Base-by-base conservation (phyloP, 176 grass and related monocot genomes). In the Oryza australiensis region DNA sequence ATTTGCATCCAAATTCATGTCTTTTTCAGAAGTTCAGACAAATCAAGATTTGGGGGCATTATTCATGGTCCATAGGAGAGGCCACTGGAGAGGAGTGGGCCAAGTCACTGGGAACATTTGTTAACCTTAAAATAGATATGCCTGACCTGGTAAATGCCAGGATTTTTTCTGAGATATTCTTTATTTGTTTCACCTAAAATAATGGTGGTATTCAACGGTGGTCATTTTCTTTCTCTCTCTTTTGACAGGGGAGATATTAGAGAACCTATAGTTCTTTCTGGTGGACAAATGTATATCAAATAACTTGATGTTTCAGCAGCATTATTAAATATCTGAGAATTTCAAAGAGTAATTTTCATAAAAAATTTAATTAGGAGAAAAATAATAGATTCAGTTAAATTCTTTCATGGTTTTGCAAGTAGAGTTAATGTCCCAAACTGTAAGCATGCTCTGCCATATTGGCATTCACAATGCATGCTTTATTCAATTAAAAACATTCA, bases 81-180 rank as follows among this genome's bases (percentile, higher is more conserved):
- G 72, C 40, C 66, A 73, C 62, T 77, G 72, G 67, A 57, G 35
- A 77, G 2, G 73, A 77, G 66, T 62, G 57, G 66, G 73, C 78
- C 66, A 78, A 23, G 83, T 77, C 12, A 27, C 35, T 26, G n/a
- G 68, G 62, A 28, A 70, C 29, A 42, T 66, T 72, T 77, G 4
- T n/a, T 22, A 18, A 5, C 66, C 86, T 72, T 30, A 29, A 88
- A 84, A 84, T 84, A 88, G 80, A 45, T 68, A 55, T 64, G 67
- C 32, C 11, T 72, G 69, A 43, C 41, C 62, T 0, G 16, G 79
- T 45, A 45, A 43, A 32, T 27, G 1, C 13, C 13, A 32, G 11
- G 53, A 70, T 82, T 64, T 71, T 60, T 4, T 24, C 2, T 3
- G 11, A 73, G 74, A 79, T 67, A 74, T 74, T 74, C 4, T 30